Evolutionary conservation across 805 yeast genomes (phyloP).

Genomic region (Candida nemodendra): DNA sequence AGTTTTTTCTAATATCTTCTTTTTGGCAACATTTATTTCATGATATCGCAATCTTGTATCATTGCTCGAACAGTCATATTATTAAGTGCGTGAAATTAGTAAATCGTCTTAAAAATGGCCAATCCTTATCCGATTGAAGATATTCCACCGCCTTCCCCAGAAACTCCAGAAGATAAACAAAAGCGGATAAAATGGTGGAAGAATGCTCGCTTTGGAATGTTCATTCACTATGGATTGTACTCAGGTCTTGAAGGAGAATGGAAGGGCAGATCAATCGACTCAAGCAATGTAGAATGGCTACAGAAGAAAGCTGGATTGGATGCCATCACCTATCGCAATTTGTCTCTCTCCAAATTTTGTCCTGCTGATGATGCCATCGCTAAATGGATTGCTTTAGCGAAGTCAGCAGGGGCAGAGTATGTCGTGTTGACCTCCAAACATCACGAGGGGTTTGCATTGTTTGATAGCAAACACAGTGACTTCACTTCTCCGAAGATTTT

Average conservation of each 20-base stretch:
- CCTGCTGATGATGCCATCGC: conserved; percentile 1
- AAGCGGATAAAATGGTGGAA: conserved; percentile 7
- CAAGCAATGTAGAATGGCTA: conserved; percentile 5
- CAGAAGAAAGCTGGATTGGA: conserved; percentile 6
- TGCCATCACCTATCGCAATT: conserved; percentile 2
- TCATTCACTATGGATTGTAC: conserved; percentile 8
- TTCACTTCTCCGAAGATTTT: conserved; percentile 1
- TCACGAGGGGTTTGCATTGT: conserved; percentile 9
- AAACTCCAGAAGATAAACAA: conserved; percentile 5
- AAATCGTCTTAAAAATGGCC: conserved; percentile 1
- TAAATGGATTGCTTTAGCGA: conserved; percentile 3
- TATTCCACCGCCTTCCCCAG: conserved; percentile 4
- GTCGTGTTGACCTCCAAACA: conserved; percentile 8
- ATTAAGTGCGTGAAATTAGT: too few species aligned
- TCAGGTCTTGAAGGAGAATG: conserved; percentile 8
- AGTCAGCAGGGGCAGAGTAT: conserved; percentile 7
- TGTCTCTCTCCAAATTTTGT: conserved; percentile 3
- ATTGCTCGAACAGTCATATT: too few species aligned
- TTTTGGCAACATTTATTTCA: too few species aligned
- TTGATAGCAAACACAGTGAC: conserved; percentile 4
- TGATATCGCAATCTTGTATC: too few species aligned
- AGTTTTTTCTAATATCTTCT: too few species aligned
- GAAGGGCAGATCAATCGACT: conserved; percentile 3
- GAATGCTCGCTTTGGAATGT: conserved; percentile 9
- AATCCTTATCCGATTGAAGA: conserved; percentile 3